A percentile compares a stretch with the other conserved stretches of the same genome.
These are phyloP conservation scores for Cunninghamia lanceolata DNA, from an alignment of 75 land plant genomes.

Conservation along the genomic window DNA sequence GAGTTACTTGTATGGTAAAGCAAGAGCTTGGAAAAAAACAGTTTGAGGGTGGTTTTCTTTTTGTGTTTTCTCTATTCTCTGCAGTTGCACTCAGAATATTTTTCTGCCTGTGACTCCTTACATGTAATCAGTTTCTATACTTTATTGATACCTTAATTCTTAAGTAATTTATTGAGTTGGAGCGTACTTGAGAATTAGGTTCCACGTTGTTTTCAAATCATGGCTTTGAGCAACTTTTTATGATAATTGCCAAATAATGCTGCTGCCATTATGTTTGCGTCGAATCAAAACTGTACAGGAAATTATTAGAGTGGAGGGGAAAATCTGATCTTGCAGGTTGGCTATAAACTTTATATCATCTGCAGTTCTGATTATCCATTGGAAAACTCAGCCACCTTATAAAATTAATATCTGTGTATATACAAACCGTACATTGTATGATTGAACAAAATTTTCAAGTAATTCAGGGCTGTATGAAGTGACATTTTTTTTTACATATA, in stretches of 20 bases:
- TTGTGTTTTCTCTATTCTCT: background rate
- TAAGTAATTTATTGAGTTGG: background rate
- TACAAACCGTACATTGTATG: too few species aligned
- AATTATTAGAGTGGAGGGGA: background rate
- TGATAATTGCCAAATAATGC: background rate
- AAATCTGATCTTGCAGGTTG: background rate
- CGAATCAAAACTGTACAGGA: background rate
- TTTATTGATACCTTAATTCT: background rate
- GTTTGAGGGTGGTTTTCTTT: background rate
- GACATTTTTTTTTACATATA: too few species aligned
- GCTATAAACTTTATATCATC: too few species aligned
- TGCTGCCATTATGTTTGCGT: background rate
- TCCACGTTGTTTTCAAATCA: background rate
- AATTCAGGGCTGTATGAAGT: too few species aligned
- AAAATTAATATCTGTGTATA: too few species aligned
- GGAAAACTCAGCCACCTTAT: too few species aligned
- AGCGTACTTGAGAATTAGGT: background rate
- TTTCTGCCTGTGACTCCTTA: too few species aligned
- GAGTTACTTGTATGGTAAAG: background rate
- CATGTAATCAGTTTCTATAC: background rate
- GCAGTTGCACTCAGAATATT: too few species aligned
- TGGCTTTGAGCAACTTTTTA: background rate
- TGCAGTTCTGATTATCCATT: too few species aligned
- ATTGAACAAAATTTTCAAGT: too few species aligned
- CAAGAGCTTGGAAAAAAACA: background rate